These are phyloP conservation scores for Spathaspora gorwiae DNA, from an alignment of 805 yeast genomes.

Conservation along the genomic window DNA sequence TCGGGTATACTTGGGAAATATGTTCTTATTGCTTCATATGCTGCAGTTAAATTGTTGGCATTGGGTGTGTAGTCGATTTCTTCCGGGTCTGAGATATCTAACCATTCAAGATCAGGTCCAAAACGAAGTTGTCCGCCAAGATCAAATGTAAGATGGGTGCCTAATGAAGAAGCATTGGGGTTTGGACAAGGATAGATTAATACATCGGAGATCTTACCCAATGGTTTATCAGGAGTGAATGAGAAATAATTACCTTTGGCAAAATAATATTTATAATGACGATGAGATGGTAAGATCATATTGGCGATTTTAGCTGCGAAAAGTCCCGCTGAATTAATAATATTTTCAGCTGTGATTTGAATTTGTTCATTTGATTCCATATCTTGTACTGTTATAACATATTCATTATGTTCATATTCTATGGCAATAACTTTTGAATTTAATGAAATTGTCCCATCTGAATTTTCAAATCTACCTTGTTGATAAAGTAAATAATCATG, in stretches of 20 bases:
- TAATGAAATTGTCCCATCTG: constrained; percentile 61
- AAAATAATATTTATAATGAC: constrained; percentile 56
- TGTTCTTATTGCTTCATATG: constrained; percentile 51
- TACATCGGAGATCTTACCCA: constrained; percentile 25
- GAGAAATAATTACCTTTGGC: constrained; percentile 85
- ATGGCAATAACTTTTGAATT: constrained; percentile 53
- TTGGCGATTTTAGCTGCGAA: constrained; percentile 71
- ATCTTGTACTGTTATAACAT: constrained; percentile 21
- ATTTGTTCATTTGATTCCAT: constrained; percentile 27
- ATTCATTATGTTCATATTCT: constrained; percentile 21
- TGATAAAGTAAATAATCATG: constrained; percentile 67
- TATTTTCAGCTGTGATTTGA: constrained; percentile 47
- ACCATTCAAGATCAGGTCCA: constrained; percentile 91
- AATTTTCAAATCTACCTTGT: constrained; percentile 48
- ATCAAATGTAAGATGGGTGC: constrained; percentile 83
- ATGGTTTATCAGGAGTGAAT: constrained; percentile 43
- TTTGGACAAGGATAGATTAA: constrained; percentile 72
- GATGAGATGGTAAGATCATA: constrained; percentile 56
- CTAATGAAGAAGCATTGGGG: constrained; percentile 68
- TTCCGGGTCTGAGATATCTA: constrained; percentile 33
- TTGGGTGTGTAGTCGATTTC: constrained; percentile 46
- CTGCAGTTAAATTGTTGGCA: constrained; percentile 45
- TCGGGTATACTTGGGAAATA: constrained; percentile 60
- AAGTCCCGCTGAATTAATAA: constrained; percentile 78
- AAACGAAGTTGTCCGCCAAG: constrained; percentile 74